Conservation (phyloP, 2,329 filamentous ascomycete genomes). For the Epichloe amarillans region DNA sequence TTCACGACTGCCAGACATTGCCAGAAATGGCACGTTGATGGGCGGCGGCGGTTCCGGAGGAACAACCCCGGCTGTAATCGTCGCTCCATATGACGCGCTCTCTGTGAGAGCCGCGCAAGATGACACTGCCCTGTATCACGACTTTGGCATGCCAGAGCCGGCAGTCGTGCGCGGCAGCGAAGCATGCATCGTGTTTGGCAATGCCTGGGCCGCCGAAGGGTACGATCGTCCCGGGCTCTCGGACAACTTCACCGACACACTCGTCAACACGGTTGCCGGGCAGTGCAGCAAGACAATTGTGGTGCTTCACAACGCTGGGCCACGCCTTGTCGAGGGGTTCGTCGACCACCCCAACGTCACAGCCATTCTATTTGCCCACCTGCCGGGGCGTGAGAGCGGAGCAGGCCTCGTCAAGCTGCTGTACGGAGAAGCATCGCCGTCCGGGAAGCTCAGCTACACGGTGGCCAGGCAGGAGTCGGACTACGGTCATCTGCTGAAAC, state of each 20-base stretch:
- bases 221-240: constrained; percentile 47
- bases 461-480: constrained; percentile 42
- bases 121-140: constrained; percentile 44
- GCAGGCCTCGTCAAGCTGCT: constrained; percentile 40
- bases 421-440: constrained; percentile 43
- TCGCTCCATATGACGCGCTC: constrained; percentile 42
- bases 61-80: constrained; percentile 31
- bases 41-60: constrained; percentile 35
- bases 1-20: constrained; percentile 8
- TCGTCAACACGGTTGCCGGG: constrained; percentile 43
- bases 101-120: constrained; percentile 38
- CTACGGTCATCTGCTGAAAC: constrained; percentile 33
- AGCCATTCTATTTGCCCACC: constrained; percentile 48
- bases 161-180: constrained; percentile 37
- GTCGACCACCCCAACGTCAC: constrained; percentile 52
- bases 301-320: constrained; percentile 51
- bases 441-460: constrained; percentile 48
- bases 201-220: constrained; percentile 60
- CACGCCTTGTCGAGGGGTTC: constrained; percentile 46
- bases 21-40: constrained; percentile 30
- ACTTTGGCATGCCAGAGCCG: constrained; percentile 37
- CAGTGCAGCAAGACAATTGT: constrained; percentile 51
- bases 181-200: constrained; percentile 55
- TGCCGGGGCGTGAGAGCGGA: constrained; percentile 52
- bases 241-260: constrained; percentile 50